phyloP scores from a whole-genome alignment of 176 grass and related monocot genomes.

The Zea luxurians region DNA sequence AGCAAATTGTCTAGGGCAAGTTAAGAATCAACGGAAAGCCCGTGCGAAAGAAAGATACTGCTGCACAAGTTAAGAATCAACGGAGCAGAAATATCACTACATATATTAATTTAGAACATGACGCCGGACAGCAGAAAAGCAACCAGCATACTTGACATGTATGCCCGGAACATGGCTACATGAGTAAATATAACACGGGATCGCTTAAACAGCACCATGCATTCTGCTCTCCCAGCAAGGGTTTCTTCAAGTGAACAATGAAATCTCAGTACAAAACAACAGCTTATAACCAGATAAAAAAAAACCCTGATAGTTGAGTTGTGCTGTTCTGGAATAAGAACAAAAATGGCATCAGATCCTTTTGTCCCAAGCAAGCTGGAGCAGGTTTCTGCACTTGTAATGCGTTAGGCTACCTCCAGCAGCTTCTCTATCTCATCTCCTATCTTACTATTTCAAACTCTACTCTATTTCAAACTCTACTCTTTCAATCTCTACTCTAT shows the following conservation, averaged over 20 bases:
- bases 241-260: neutral
- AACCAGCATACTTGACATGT: neutral
- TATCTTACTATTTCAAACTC: too few relatives aligned
- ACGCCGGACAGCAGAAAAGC: neutral
- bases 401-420: too few relatives aligned
- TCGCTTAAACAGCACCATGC: neutral
- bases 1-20: neutral
- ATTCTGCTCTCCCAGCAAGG: constrained; percentile 2
- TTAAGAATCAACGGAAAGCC: neutral
- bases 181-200: neutral
- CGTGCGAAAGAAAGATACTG: neutral
- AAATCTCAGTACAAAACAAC: constrained; percentile 32
- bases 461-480: too few relatives aligned
- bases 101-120: neutral
- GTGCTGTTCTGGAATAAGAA: neutral
- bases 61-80: neutral
- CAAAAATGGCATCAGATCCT: neutral
- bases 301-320: neutral
- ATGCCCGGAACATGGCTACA: neutral
- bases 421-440: too few relatives aligned
- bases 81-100: neutral
- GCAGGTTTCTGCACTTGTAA: neutral
- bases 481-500: too few relatives aligned
- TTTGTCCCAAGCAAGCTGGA: neutral
- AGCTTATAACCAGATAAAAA: neutral